Evolutionary conservation across 768 basidiomycete species (phyloP), one percentile per base, ranked within the genome.

Genomic region (Rubroboletus pulcherrimus): DNA sequence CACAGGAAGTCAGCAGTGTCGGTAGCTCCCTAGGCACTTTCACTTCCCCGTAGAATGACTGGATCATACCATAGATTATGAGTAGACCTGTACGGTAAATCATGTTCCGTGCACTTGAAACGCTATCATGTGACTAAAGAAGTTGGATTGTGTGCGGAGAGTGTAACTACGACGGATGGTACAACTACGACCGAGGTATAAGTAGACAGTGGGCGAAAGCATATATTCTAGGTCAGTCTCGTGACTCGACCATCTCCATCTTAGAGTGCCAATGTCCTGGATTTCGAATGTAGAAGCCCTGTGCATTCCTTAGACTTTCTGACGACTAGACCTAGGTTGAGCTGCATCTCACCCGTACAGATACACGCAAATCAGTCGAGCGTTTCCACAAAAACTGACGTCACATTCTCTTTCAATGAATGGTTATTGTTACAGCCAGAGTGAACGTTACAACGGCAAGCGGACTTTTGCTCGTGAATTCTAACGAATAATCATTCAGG

Each of bases 361-460:
- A 21, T 34, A 34, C 29, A 26, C 8, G 10, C 12, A 21, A 50
- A 38, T 38, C 34, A 11, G 38, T 33, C 37, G 19, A 40, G n/a
- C 2, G 8, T 30, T 15, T 55, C 12, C 24, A 34, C 35, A 55
- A 44, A 48, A 47, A 34, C 19, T 38, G 40, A 48, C 4, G 12
- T 41, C 35, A 17, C 7, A 55, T 61, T 49, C 55, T 19, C 30
- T 31, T 60, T 34, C 42, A 11, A 49, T 47, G 34, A 11, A 38
- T n/a, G 47, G 34, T 30, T 45, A 30, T 51, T 45, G 45, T 53
- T 57, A 66, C 53, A 63, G 26, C 26, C 26, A 1, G 26, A 26
- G 30, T 37, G 45, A 39, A 46, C 33, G 6, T 10, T 56, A 41
- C 9, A 19, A 33, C 14, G n/a, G 10, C 8, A 56, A 38, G 7